Base-by-base conservation (phyloP, 768 basidiomycete genomes). In the Kwoniella botswanensis region DNA sequence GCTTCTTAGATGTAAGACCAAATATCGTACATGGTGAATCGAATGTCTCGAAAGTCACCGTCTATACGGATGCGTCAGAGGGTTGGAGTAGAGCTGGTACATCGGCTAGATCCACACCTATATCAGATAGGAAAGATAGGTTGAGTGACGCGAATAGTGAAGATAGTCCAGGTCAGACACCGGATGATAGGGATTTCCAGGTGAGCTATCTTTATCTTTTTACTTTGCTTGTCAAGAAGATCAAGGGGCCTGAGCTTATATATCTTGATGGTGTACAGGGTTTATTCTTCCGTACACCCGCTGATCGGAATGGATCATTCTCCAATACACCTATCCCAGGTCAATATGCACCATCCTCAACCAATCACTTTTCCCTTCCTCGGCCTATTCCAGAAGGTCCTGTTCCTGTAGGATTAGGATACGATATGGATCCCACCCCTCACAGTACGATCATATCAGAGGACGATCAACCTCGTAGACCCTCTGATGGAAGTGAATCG, bases 281-380 rank as follows among this genome's bases (percentile, higher is more conserved):
- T 13, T 55, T 81, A n/a, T 81, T 81, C 73, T 81, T 77, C 67
- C 74, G 77, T 5, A 79, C 79, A 9, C 79, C 79, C 4, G 63
- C 69, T 43, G 76, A 79, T 56, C 54, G 56, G 21, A 57, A 62
- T 18, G 63, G 62, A 18, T 65, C 69, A 10, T 74, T 74, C 63
- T 61, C 68, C 41, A 53, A 65, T 11, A 42, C 67, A 21, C 68
- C 68, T 12, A 63, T 70, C 13, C 65, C 70, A 35, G 56, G 58
- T 41, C 71, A 53, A 65, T 61, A 68, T 68, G 67, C 63, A 11
- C 71, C 61, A 42, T 18, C 21, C n/a, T 53, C 26, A 21, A 55
- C 26, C 42, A 55, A 55, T 44, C 42, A 35, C 18, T 15, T 62
- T 22, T 29, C 21, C 17, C 26, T 70, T 3, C 63, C 63, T 18